phyloP scores from a whole-genome alignment of 257 asterid genomes.

The Penstemon eatonii region DNA sequence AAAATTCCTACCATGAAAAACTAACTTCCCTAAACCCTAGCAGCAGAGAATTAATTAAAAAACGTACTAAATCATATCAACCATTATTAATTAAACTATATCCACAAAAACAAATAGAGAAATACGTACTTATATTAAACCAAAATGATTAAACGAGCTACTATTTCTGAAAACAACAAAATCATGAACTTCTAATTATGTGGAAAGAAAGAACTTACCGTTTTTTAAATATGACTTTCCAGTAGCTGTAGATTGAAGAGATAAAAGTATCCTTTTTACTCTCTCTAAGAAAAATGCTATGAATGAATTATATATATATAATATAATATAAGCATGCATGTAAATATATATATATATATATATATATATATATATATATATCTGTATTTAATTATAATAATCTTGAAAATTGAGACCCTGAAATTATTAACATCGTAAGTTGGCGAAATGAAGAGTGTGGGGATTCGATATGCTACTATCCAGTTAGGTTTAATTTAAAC shows the following conservation, averaged over 20 bases:
- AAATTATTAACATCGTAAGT: constrained; percentile 27
- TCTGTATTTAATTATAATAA: constrained; percentile 21
- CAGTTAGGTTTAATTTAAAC: constrained; percentile 30
- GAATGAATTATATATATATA: background rate
- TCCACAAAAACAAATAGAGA: background rate
- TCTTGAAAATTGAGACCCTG: constrained; percentile 40
- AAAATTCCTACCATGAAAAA: background rate
- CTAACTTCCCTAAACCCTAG: constrained; percentile 17
- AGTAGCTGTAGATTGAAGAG: constrained; percentile 11
- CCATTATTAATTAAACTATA: background rate
- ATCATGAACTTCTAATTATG: background rate
- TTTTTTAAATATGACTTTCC: background rate
- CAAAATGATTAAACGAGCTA: background rate
- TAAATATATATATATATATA: background rate
- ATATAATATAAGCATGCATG: constrained; percentile 12
- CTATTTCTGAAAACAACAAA: constrained; percentile 29
- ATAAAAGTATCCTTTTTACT: background rate
- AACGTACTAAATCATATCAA: constrained; percentile 4
- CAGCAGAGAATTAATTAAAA: background rate
- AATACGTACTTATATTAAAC: background rate
- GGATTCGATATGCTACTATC: constrained; percentile 33
- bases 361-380: constrained; percentile 6
- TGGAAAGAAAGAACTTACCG: constrained; percentile 10
- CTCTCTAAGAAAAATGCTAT: background rate
- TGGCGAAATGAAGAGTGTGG: constrained; percentile 33